Evolutionary conservation across 1,284 basidiomycete genomes (phyloP), one percentile per base, ranked within the genome.

Genomic region (Tremellales sp.): DNA sequence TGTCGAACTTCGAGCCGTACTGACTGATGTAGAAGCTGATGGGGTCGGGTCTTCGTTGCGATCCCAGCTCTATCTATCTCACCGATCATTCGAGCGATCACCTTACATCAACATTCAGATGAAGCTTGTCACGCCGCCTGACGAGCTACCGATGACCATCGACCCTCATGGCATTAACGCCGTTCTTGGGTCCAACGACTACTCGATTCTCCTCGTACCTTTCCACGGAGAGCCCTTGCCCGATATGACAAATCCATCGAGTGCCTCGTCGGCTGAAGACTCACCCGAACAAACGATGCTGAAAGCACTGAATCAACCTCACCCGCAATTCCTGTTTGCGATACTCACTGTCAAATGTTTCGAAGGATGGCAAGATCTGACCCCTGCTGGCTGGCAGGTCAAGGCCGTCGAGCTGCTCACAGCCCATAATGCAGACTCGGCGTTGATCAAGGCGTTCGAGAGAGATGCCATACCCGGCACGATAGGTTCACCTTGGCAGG

Each of bases 91-190:
- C 44, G 48, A 48, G 3, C 25, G 37, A 7, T 37, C 56, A 12
- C 51, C 57, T 26, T 53, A 51, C 37, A 13, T 56, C 25, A 27
- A 42, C 2, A 36, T 58, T 40, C 53, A 49, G 31, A 46, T 56
- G 43, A 56, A 58, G 31, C 54, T 58, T 11, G 33, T 39, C 35
- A 52, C 52, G 8, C 39, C 48, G 21, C 17, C 29, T 17, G 15
- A 43, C n/a, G 4, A 15, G n/a, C 48, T 58, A 23, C 50, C 51
- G 2, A 8, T 23, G 22, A 10, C 19, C 11, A 41, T 41, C 23
- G 45, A 53, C 29, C 15, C 23, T 29, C 37, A 51, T 19, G 29
- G 46, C 12, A 45, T 48, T 23, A 56, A 51, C 39, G 19, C 44
- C 11, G 25, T 53, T 3, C 22, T 47, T 0, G 57, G 57, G 11